These are phyloP conservation scores for Obelidium mucronatum DNA, from an alignment of 192 early-diverging fungal species.

Conservation along the genomic window DNA sequence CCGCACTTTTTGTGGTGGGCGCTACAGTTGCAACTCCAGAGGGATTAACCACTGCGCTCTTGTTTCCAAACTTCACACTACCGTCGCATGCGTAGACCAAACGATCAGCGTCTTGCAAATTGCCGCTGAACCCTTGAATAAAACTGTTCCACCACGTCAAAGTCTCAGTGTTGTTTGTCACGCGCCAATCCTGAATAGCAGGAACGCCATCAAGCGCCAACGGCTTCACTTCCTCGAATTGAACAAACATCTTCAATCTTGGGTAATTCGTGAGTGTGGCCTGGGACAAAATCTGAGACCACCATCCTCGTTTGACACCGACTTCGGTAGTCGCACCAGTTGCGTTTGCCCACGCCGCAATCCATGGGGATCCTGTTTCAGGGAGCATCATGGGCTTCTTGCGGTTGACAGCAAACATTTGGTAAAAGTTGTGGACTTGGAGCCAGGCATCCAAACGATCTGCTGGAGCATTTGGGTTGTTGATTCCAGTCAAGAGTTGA, in stretches of 20 bases:
- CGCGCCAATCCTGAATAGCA: slow-evolving; percentile 34
- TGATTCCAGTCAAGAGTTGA: slow-evolving; percentile 4
- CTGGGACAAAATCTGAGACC: slow-evolving; percentile 32
- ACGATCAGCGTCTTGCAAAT: slow-evolving; percentile 14
- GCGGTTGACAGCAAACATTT: slow-evolving; percentile 35
- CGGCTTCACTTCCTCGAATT: slow-evolving; percentile 54
- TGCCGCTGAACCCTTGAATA: background rate
- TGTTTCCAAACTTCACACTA: slow-evolving; percentile 7
- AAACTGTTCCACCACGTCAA: slow-evolving; percentile 31
- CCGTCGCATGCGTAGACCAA: slow-evolving; percentile 30
- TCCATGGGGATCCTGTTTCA: slow-evolving; percentile 46
- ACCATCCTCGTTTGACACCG: slow-evolving; percentile 53
- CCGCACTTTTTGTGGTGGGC: background rate
- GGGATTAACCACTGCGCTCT: background rate
- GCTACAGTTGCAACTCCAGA: no score
- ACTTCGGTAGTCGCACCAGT: slow-evolving; percentile 22
- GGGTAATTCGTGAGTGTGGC: slow-evolving; percentile 31
- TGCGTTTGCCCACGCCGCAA: slow-evolving; percentile 10
- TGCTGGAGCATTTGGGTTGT: slow-evolving; percentile 9
- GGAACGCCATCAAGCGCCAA: slow-evolving; percentile 27
- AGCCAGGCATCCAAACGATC: background rate
- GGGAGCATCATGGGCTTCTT: slow-evolving; percentile 56
- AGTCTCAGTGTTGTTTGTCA: slow-evolving; percentile 21
- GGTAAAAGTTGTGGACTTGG: slow-evolving; percentile 51
- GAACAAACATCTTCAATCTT: slow-evolving; percentile 44